These are phyloP conservation scores for Heliamphora pulchella DNA, from an alignment of 179 eudicot species.

Conservation along the genomic window DNA sequence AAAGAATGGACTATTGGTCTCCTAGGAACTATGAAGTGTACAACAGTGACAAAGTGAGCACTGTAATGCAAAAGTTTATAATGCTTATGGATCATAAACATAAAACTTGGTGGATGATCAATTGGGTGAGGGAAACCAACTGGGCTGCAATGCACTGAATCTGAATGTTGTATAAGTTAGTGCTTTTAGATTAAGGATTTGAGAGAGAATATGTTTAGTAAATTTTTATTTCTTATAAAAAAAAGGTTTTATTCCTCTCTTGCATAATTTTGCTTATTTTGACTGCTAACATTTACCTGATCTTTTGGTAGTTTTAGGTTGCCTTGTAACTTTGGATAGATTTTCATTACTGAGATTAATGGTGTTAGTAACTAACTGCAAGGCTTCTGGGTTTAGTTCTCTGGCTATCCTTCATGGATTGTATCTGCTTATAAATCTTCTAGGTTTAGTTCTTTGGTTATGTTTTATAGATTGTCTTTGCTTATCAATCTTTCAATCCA, in stretches of 20 bases:
- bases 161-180: neutral
- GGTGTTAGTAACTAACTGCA: neutral
- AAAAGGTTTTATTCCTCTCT: no score
- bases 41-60: neutral
- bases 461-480: neutral
- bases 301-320: neutral
- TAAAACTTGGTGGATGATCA: neutral
- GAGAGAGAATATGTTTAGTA: no score
- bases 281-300: neutral
- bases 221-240: neutral
- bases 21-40: neutral
- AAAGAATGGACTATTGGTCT: neutral
- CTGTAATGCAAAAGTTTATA: neutral
- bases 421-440: neutral
- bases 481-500: neutral
- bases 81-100: neutral
- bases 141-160: neutral
- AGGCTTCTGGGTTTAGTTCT: neutral
- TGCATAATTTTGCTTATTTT: neutral
- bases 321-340: neutral
- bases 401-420: neutral
- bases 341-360: neutral
- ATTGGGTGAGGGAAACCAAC: neutral
- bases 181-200: neutral
- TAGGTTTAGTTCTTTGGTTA: neutral